phyloP scores from a whole-genome alignment of 1,284 basidiomycete genomes.

The Trametes versicolor region DNA sequence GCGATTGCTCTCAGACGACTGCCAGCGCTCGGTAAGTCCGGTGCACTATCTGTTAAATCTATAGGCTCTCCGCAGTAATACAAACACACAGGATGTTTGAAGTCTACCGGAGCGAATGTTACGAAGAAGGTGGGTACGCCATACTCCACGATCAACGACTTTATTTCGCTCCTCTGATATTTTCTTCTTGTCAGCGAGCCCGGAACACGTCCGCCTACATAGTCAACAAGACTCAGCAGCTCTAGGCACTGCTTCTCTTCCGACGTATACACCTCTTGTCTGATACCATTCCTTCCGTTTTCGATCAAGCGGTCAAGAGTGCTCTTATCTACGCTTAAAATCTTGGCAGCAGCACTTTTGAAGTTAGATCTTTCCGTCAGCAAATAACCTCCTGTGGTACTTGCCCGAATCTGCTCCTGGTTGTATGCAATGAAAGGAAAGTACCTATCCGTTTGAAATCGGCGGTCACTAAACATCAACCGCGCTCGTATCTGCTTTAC shows the following conservation, averaged over 20 bases:
- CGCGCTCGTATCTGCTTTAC: background rate
- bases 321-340: background rate
- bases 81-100: slow-evolving; percentile 25
- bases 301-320: background rate
- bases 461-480: background rate
- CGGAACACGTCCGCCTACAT: background rate
- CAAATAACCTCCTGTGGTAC: background rate
- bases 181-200: background rate
- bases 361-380: background rate
- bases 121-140: slow-evolving; percentile 12
- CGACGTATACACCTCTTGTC: background rate
- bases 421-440: slow-evolving; percentile 12
- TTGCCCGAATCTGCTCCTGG: slow-evolving; percentile 5
- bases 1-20: slow-evolving; percentile 15
- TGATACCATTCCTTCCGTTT: background rate
- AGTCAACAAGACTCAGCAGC: background rate
- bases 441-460: background rate
- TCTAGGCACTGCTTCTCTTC: slow-evolving; percentile 8
- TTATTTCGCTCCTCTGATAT: slow-evolving; percentile 7
- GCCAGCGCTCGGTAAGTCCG: background rate
- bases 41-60: slow-evolving; percentile 4
- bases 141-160: background rate
- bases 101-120: slow-evolving; percentile 5
- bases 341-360: background rate
- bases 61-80: slow-evolving; percentile 26